A percentile compares a stretch with the other conserved stretches of the same genome.
phyloP scores from a whole-genome alignment of 352 stramenopile genomes.

The Saprolegnia diclina region DNA sequence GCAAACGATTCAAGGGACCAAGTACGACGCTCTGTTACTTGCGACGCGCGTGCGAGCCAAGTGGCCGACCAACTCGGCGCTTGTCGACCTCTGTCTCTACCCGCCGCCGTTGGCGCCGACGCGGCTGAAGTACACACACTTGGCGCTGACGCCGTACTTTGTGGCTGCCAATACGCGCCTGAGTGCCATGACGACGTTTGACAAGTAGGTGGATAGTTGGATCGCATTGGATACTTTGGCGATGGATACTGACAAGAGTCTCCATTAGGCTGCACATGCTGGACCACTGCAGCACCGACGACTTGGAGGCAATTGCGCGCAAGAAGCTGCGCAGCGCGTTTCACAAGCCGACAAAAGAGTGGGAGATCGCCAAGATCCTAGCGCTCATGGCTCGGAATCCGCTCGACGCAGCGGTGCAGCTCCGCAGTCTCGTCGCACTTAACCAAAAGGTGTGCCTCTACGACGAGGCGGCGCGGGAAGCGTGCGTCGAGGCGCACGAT shows the following conservation, averaged over 20 bases:
- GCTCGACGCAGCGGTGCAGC: conserved; percentile 50
- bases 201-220: conserved; percentile 18
- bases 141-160: conserved; percentile 21
- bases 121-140: neutral
- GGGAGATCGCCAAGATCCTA: conserved; percentile 47
- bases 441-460: conserved; percentile 51
- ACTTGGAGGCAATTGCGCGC: conserved; percentile 42
- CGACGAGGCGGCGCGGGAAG: conserved; percentile 27
- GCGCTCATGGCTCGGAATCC: conserved; percentile 53
- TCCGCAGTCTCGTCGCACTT: conserved; percentile 48
- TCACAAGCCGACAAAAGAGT: conserved; percentile 45
- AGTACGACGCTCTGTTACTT: conserved; percentile 25
- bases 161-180: neutral
- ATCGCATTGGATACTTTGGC: no score
- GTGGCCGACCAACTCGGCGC: neutral
- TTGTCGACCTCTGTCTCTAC: conserved; percentile 17
- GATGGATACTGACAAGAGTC: neutral
- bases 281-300: conserved; percentile 20
- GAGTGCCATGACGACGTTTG: conserved; percentile 15
- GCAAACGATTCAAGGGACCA: conserved; percentile 10
- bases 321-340: conserved; percentile 44
- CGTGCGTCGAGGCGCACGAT: neutral
- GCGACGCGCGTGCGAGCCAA: neutral
- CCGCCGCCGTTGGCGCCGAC: conserved; percentile 16
- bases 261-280: conserved; percentile 16